Evolutionary conservation across 495 filamentous ascomycete genomes (phyloP).

Genomic region (Neurospora hispaniola): DNA sequence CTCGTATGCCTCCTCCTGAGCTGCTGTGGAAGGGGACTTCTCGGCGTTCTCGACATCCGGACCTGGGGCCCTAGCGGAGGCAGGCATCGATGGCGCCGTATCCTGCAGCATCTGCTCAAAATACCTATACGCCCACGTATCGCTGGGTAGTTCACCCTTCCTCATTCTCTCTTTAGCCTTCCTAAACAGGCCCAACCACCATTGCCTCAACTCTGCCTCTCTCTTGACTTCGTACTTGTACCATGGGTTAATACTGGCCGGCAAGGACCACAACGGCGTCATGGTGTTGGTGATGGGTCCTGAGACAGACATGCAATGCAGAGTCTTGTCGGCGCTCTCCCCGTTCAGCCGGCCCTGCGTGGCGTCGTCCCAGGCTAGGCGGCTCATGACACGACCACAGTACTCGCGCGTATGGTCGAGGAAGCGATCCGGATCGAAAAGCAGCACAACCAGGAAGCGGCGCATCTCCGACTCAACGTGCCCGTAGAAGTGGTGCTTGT

Average conservation of each 20-base stretch:
- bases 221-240: conserved; percentile 32
- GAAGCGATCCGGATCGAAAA: conserved; percentile 36
- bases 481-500: conserved; percentile 37
- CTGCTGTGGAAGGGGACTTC: not conserved
- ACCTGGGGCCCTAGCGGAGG: not conserved
- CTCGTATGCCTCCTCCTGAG: conserved; percentile 4
- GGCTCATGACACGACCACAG: conserved; percentile 37
- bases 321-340: conserved; percentile 33
- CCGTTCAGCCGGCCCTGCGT: conserved; percentile 32
- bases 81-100: not conserved
- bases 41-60: not conserved
- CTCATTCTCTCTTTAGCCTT: conserved; percentile 30
- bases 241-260: conserved; percentile 33
- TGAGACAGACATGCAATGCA: conserved; percentile 39
- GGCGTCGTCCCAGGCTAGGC: conserved; percentile 37
- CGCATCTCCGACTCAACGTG: conserved; percentile 37
- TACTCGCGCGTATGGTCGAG: conserved; percentile 34
- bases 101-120: conserved; percentile 28
- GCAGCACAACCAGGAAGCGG: conserved; percentile 29
- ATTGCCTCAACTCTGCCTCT: conserved; percentile 29
- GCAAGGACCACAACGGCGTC: conserved; percentile 34
- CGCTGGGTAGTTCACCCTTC: conserved; percentile 25
- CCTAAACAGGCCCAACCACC: conserved; percentile 34
- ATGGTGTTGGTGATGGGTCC: conserved; percentile 38
- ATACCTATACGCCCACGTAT: conserved; percentile 37